These are phyloP conservation scores for Monilinia aucupariae DNA, from an alignment of 2,329 filamentous ascomycete genomes.

Conservation along the genomic window DNA sequence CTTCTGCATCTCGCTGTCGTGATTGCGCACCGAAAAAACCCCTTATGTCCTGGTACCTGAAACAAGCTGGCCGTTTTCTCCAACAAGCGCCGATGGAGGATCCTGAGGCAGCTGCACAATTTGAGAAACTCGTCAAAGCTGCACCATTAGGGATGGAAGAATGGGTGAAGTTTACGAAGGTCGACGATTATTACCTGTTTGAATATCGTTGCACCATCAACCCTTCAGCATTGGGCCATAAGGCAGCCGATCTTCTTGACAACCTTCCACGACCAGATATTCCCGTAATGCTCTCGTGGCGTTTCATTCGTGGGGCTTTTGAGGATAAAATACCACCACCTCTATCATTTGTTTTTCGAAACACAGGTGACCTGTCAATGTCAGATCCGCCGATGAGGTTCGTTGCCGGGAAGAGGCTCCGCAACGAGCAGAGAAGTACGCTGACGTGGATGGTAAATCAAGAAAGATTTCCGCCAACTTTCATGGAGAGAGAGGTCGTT, in stretches of 20 bases:
- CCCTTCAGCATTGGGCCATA: slow-evolving; percentile 40
- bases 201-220: slow-evolving; percentile 41
- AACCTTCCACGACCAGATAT: slow-evolving; percentile 8
- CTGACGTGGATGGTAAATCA: slow-evolving; percentile 55
- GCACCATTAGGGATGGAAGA: slow-evolving; percentile 41
- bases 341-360: slow-evolving; percentile 7
- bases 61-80: slow-evolving; percentile 11
- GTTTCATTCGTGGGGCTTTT: slow-evolving; percentile 43
- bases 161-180: slow-evolving; percentile 30
- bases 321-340: slow-evolving; percentile 30
- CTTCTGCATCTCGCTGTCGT: neutral
- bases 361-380: slow-evolving; percentile 6
- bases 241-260: slow-evolving; percentile 32
- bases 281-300: slow-evolving; percentile 39
- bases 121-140: slow-evolving; percentile 46
- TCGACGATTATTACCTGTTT: slow-evolving; percentile 33
- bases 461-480: slow-evolving; percentile 46
- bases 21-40: neutral
- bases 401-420: slow-evolving; percentile 34
- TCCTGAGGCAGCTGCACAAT: slow-evolving; percentile 43
- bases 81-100: slow-evolving; percentile 46
- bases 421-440: slow-evolving; percentile 48
- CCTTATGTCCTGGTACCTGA: neutral
- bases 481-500: slow-evolving; percentile 50
- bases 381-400: slow-evolving; percentile 36